Evolutionary conservation across 176 grass and related monocot genomes (phyloP), one percentile per base, ranked within the genome.

Genomic region (Carex cristatella): DNA sequence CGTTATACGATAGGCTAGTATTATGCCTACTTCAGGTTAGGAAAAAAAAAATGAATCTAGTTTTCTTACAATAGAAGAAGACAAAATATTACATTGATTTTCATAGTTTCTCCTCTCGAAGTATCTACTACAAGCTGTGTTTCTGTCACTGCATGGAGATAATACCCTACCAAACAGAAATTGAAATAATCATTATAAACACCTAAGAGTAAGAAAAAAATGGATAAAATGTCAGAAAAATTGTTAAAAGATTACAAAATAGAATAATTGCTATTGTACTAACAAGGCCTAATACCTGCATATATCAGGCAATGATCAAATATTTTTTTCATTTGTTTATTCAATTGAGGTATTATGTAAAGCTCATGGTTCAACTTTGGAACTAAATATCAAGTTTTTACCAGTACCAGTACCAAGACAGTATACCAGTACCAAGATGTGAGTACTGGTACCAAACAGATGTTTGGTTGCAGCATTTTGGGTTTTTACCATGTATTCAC

Each of bases 71-170:
- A 70, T 69, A 37, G 30, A 58, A 81, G 15, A 65, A 65, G 56
- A 88, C 1, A 60, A 14, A 30, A 13, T 10, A 87, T 92, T 94
- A 98, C 96, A 98, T 98, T 98, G 81, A 95, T 98, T 64, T 89
- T 88, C 56, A 98, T 87, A 82, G 82, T 85, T 89, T 95, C 96
- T 87, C 85, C 96, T 70, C 90, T 92, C 88, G 91, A 92, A 71
- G 96, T 98, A 87, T 98, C 96, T 30, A 98, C 96, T 60, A 92
- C 88, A 70, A 98, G 88, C 77, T 89, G 92, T 84, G 96, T 94
- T 85, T 98, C 93, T 66, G 90, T 98, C 68, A 90, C 89, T 30
- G 88, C 88, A 88, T 98, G 91, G 91, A 98, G 91, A 94, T 94
- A 98, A 68, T 95, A 85, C 86, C 95, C 95, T 98, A 88, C 70